Base-by-base conservation (phyloP, 1,139 yeast species). In the Arxiozyma slooffiae region DNA sequence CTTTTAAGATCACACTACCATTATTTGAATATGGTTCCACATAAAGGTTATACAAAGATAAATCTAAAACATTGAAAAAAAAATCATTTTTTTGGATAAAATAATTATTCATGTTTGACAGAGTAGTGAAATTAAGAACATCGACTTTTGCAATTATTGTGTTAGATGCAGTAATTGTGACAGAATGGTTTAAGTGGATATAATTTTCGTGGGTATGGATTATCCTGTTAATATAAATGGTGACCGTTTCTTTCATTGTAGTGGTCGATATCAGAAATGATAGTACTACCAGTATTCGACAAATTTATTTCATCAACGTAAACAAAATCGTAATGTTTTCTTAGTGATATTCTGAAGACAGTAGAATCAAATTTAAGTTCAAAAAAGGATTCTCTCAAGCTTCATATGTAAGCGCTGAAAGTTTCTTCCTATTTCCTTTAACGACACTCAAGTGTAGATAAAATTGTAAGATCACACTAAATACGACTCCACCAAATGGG, bases 361-460 rank as follows among this genome's bases (percentile, higher is more conserved):
- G 92, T 75, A 3, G 90, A 83, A 63, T 85, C 94, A 70, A 79
- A 74, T 57, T 81, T 81, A 56, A 83, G 69, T 60, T 83, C 85
- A 1, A 94, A 92, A 94, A 92, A 59, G 83, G 92, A 63, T 84
- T 92, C 67, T 85, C 94, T 58, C 81, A 74, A 48, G 81, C 79
- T 39, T 82, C 89, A 57, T 77, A 83, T 46, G 71, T 69, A 8
- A 94, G 94, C 54, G 85, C 72, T 38, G 79, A 73, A 64, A 84
- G 70, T 48, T 70, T 62, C 55, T 73, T 74, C 64, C 80, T 78
- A 67, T 85, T 94, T 53, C 76, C 68, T 62, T 85, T 94, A 34
- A 85, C 88, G 45, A 80, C 83, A 40, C 77, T 74, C 49, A 85
- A 60, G 62, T 85, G 94, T 57, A 82, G 70, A 60, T 82, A 85